Evolutionary conservation across 768 basidiomycete genomes (phyloP).

Genomic region (Lentinula sp.): DNA sequence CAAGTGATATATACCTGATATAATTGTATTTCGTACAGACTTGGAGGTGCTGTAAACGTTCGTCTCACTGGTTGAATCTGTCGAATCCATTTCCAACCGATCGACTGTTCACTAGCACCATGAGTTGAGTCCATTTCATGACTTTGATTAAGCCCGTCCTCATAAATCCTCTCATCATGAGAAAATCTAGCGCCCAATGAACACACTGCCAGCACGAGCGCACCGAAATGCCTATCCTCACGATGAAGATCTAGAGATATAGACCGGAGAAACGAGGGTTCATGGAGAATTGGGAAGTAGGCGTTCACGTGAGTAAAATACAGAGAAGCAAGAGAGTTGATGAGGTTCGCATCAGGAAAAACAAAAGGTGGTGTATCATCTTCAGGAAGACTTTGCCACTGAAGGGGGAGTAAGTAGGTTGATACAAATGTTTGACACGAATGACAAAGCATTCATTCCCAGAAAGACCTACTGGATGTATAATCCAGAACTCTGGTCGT

Average conservation of each 20-base stretch:
- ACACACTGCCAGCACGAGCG: slow-evolving; percentile 44
- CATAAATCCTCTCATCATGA: slow-evolving; percentile 32
- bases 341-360: slow-evolving; percentile 36
- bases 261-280: slow-evolving; percentile 40
- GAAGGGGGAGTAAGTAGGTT: not conserved
- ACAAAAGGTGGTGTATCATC: slow-evolving; percentile 13
- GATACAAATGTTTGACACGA: not conserved
- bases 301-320: slow-evolving; percentile 41
- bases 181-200: slow-evolving; percentile 41
- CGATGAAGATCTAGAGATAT: slow-evolving; percentile 32
- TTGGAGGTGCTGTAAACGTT: slow-evolving; percentile 36
- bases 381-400: slow-evolving; percentile 13
- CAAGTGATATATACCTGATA: slow-evolving; percentile 28
- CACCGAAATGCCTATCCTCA: slow-evolving; percentile 32
- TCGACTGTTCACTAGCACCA: slow-evolving; percentile 23
- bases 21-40: slow-evolving; percentile 54
- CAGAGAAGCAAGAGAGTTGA: slow-evolving; percentile 35
- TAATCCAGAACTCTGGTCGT: slow-evolving; percentile 16
- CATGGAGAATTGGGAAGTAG: slow-evolving; percentile 43
- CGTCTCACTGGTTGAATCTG: slow-evolving; percentile 46
- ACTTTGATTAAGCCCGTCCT: not conserved
- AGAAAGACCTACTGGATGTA: slow-evolving; percentile 12
- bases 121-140: not conserved
- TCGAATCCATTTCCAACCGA: slow-evolving; percentile 39
- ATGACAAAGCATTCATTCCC: not conserved